Evolutionary conservation across 2,329 filamentous ascomycete genomes (phyloP).

Genomic region (Scytalidium lignicola): DNA sequence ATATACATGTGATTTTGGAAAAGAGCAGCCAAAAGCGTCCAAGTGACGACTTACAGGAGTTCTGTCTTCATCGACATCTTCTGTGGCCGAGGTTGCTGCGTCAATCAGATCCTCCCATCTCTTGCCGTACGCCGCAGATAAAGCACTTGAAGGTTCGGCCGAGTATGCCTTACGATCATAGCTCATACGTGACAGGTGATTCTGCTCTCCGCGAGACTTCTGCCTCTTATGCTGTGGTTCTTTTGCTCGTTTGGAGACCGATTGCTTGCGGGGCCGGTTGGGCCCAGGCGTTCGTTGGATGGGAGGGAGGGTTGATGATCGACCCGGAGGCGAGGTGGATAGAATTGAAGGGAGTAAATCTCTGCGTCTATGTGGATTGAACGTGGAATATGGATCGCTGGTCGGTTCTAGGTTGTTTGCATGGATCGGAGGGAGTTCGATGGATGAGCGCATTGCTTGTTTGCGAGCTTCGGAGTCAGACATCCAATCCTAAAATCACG

Average conservation of each 20-base stretch:
- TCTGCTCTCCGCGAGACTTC: slow-evolving; percentile 63
- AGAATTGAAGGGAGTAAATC: slow-evolving; percentile 81
- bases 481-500: slow-evolving; percentile 54
- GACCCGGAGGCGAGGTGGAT: slow-evolving; percentile 74
- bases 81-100: slow-evolving; percentile 86
- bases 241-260: slow-evolving; percentile 72
- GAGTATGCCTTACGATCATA: slow-evolving; percentile 80
- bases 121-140: slow-evolving; percentile 63
- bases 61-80: slow-evolving; percentile 85
- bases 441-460: slow-evolving; percentile 55
- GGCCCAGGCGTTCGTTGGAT: slow-evolving; percentile 69
- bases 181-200: slow-evolving; percentile 59
- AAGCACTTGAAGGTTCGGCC: slow-evolving; percentile 64
- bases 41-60: slow-evolving; percentile 65
- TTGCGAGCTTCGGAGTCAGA: slow-evolving; percentile 65
- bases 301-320: slow-evolving; percentile 83
- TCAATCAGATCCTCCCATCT: slow-evolving; percentile 96
- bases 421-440: slow-evolving; percentile 69
- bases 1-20: slow-evolving; percentile 27
- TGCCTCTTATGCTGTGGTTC: slow-evolving; percentile 76
- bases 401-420: slow-evolving; percentile 43
- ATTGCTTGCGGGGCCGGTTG: slow-evolving; percentile 76
- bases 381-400: slow-evolving; percentile 66
- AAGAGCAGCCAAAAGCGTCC: slow-evolving; percentile 7
- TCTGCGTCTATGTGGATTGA: slow-evolving; percentile 56